Conservation (phyloP, 148 eudicot species). For the Agrostemma githago region DNA sequence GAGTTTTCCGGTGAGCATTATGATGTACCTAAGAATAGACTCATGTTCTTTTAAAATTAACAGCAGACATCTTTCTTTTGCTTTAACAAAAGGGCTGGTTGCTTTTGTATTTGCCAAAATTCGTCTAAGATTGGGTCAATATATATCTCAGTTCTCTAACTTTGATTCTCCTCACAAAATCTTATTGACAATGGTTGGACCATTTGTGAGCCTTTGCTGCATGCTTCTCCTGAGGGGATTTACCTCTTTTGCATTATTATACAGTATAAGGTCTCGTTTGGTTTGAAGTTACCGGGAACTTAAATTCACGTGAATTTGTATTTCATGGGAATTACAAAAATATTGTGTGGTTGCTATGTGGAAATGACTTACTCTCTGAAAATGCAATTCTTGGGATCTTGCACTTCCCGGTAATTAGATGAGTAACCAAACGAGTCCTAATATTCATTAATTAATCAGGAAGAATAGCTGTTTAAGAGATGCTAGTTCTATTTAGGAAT, state of each 20-base stretch:
- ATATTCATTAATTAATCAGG: slow-evolving; percentile 1
- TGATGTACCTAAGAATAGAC: neutral
- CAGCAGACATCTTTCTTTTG: slow-evolving; percentile 15
- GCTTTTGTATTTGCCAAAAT: slow-evolving; percentile 26
- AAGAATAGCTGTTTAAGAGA: slow-evolving; percentile 18
- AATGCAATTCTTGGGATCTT: too few relatives aligned
- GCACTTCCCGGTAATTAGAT: too few relatives aligned
- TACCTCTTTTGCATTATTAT: slow-evolving; percentile 1
- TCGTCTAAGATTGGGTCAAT: slow-evolving; percentile 25
- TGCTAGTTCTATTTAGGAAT: slow-evolving; percentile 12
- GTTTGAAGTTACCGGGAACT: too few relatives aligned
- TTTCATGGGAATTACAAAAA: too few relatives aligned
- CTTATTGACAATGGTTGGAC: slow-evolving; percentile 10
- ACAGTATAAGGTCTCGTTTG: too few relatives aligned
- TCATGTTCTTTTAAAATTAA: neutral
- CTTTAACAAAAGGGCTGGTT: slow-evolving; percentile 31
- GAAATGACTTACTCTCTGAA: too few relatives aligned
- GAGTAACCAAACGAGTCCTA: too few relatives aligned
- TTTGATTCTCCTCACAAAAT: slow-evolving; percentile 26
- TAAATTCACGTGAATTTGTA: too few relatives aligned
- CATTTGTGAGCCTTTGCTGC: slow-evolving; percentile 16
- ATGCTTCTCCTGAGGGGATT: slow-evolving; percentile 15
- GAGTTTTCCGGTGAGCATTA: neutral
- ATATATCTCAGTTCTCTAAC: slow-evolving; percentile 10
- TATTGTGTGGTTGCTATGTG: too few relatives aligned